Base-by-base conservation (phyloP, 2,329 filamentous ascomycete genomes). In the Calonectria naviculata region DNA sequence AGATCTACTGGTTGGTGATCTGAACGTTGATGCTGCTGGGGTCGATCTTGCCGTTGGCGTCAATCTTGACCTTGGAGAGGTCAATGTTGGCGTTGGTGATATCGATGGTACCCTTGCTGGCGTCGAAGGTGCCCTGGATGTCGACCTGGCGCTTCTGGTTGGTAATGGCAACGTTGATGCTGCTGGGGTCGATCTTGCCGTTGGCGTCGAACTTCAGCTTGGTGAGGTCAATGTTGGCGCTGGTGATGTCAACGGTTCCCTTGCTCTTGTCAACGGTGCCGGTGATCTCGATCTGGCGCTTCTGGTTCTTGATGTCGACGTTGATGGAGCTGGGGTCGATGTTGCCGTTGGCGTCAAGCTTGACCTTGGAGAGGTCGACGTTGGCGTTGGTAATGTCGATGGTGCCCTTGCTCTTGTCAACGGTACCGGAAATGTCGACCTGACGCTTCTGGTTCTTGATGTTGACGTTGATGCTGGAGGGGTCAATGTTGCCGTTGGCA, bases 141-240 rank as follows among this genome's bases (percentile, higher is more conserved):
- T 56, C 21, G 31, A 56, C 21, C 52, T 56, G 52, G n/a, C 52
- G 52, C 52, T 56, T 56, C 52, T 56, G 52, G 52, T 56, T 56
- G 52, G 52, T 15, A n/a, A 56, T 38, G 7, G 52, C 52, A 38
- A 56, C n/a, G 52, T 26, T 56, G 21, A 58, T 24, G 52, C 52
- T 58, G 52, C 52, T 58, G 52, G 52, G 52, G 52, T 58, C 52
- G 10, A 58, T n/a, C 12, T 58, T 58, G n/a, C 52, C 52, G 52
- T 58, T 58, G 12, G 52, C 52, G 34, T 58, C 52, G 21, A 58
- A 26, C 52, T 58, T 58, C n/a, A 58, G 31, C 31, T 58, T 58
- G 52, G 31, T 26, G 15, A 58, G 52, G 13, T 58, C 52, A 6
- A 58, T 38, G 52, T 38, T 58, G 34, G 52, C 52, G 21, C 24